These are phyloP conservation scores for Halophytophthora polymorphica DNA, from an alignment of 352 stramenopile genomes.

Conservation along the genomic window DNA sequence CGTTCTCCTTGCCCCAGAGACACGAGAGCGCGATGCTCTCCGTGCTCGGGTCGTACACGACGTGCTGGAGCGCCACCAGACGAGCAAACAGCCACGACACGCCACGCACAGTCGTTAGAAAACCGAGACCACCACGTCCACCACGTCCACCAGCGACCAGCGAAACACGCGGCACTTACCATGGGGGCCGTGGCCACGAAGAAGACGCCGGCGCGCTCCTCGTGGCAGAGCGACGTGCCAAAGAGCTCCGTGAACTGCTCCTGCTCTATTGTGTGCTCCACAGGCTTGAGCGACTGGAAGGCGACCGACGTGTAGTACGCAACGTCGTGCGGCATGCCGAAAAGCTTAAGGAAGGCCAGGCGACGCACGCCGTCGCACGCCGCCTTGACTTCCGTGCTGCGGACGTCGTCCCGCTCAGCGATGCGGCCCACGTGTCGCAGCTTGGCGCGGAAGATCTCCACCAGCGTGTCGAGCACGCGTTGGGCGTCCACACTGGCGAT, in stretches of 20 bases:
- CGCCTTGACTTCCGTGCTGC: slow-evolving; percentile 32
- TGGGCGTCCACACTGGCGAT: slow-evolving; percentile 52
- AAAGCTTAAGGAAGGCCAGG: slow-evolving; percentile 66
- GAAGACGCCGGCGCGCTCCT: slow-evolving; percentile 70
- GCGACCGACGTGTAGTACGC: slow-evolving; percentile 52
- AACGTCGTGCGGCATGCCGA: slow-evolving; percentile 44
- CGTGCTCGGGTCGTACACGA: slow-evolving; percentile 58
- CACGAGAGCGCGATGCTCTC: slow-evolving; percentile 56
- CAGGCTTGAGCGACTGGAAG: slow-evolving; percentile 36
- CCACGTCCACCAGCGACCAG: too few relatives aligned
- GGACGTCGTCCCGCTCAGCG: slow-evolving; percentile 8
- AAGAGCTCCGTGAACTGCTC: slow-evolving; percentile 65
- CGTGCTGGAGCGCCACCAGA: slow-evolving; percentile 27
- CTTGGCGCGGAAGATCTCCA: slow-evolving; percentile 40
- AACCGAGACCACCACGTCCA: background rate
- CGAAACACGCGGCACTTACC: slow-evolving; percentile 29
- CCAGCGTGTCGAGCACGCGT: slow-evolving; percentile 44
- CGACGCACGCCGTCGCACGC: slow-evolving; percentile 50
- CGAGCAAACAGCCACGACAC: background rate
- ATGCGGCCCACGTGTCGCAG: slow-evolving; percentile 41
- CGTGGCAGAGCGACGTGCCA: slow-evolving; percentile 54
- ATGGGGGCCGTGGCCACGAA: slow-evolving; percentile 57
- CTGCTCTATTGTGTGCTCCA: slow-evolving; percentile 43
- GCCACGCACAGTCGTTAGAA: slow-evolving; percentile 3
- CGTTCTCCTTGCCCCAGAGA: slow-evolving; percentile 57